Evolutionary conservation across 2,329 filamentous ascomycete species (phyloP).

Genomic region (Beauveria rudraprayagi): DNA sequence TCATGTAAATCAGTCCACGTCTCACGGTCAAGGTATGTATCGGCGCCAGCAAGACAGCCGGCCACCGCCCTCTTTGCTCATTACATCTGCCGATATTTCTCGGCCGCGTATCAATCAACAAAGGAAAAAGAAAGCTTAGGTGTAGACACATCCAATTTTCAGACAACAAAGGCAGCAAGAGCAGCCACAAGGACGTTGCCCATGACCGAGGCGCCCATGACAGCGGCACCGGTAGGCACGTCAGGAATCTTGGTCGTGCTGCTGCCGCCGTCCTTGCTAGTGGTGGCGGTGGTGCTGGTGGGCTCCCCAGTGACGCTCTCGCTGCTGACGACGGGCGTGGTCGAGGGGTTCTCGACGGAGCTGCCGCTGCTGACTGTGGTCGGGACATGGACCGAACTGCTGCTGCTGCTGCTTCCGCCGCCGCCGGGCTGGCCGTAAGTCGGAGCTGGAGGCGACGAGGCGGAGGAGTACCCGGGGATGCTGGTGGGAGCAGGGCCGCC

Average conservation of each 20-base stretch:
- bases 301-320: constrained; percentile 12
- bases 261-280: constrained; percentile 11
- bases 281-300: constrained; percentile 13
- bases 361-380: constrained; percentile 6
- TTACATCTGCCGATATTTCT: neutral
- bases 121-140: neutral
- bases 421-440: constrained; percentile 5
- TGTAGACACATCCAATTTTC: neutral
- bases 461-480: neutral
- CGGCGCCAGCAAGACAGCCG: neutral
- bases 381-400: constrained; percentile 12
- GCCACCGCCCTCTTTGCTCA: neutral
- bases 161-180: constrained; percentile 3
- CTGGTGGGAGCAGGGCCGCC: constrained; percentile 12
- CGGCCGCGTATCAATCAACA: neutral
- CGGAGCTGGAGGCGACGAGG: neutral
- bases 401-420: too few relatives aligned
- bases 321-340: constrained; percentile 10
- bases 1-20: neutral
- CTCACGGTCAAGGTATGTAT: neutral
- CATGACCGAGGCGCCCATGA: neutral
- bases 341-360: constrained; percentile 13
- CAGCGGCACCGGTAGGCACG: constrained; percentile 8
- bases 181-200: constrained; percentile 7
- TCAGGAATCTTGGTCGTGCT: neutral